Evolutionary conservation across 257 asterid species (phyloP), one percentile per base, ranked within the genome.

Genomic region (Fraxinus americana): DNA sequence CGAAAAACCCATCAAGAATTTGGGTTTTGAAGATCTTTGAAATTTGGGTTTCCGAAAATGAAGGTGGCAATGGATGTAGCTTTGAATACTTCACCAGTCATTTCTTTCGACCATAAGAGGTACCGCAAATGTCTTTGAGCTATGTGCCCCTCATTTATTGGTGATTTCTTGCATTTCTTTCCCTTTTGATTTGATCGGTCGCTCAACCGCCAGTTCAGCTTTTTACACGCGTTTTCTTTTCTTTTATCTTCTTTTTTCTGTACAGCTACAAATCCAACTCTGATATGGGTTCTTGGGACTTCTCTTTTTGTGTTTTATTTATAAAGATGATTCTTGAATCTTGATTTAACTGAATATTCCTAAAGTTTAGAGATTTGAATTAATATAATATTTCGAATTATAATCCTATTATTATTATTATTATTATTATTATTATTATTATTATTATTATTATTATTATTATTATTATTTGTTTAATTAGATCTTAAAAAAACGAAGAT

Each of bases 31-130:
- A 57, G 80, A 71, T 65, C 81, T 82, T 63, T 74, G 36, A 48
- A 78, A 43, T 75, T 43, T 72, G 4, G 50, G 50, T 71, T 27
- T 76, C 83, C 84, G 89, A 74, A 39, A 85, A 91, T 95, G 98
- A 86, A 89, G 96, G 91, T 93, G 73, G 76, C 81, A 81, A 80
- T 78, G 81, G 84, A 79, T 43, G 87, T 75, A 66, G 86, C 79
- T 57, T 82, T 82, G 81, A 88, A 80, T 76, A 92, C 96, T 29
- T 72, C 80, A 79, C 84, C 94, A 29, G 85, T 81, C 39, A 73
- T 81, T 83, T 84, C 96, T 38, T 83, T 90, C 73, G 98, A 95
- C 81, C 90, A 91, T 89, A 92, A 92, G 88, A 91, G 99, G 97
- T 95, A 79, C 68, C 30, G 35, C 52, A 25, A 12, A 57, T 77